phyloP scores from a whole-genome alignment of 2,329 filamentous ascomycete genomes.

The Periglandula ipomoeae region DNA sequence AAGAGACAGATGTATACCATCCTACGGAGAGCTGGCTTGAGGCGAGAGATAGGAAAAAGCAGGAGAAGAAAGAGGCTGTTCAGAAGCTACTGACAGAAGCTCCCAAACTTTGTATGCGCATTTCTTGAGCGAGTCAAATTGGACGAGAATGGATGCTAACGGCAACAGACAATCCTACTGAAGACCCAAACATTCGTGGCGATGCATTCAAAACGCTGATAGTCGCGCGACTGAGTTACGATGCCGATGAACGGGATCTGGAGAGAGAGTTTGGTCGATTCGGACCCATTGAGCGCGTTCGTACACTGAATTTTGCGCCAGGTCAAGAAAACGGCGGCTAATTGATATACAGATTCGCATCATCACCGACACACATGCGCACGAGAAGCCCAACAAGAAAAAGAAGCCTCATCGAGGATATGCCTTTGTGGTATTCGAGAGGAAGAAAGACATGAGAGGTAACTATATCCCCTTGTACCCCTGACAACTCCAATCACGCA shows the following conservation, averaged over 20 bases:
- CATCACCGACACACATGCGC: slow-evolving; percentile 64
- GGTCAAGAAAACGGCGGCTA: background rate
- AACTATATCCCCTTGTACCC: slow-evolving; percentile 35
- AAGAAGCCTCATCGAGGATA: slow-evolving; percentile 82
- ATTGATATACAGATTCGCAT: slow-evolving; percentile 63
- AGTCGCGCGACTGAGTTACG: slow-evolving; percentile 81
- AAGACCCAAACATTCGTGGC: slow-evolving; percentile 82
- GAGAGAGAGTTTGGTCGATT: slow-evolving; percentile 91
- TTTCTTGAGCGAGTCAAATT: too few relatives aligned
- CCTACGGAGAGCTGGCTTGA: slow-evolving; percentile 93
- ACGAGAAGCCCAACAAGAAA: slow-evolving; percentile 64
- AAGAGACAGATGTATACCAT: slow-evolving; percentile 64
- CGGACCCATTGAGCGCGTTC: slow-evolving; percentile 84
- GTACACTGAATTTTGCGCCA: slow-evolving; percentile 17
- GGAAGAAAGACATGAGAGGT: slow-evolving; percentile 99
- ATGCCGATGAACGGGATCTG: slow-evolving; percentile 79
- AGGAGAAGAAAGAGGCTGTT: slow-evolving; percentile 65
- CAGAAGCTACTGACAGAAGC: slow-evolving; percentile 56
- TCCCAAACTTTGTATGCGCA: slow-evolving; percentile 50
- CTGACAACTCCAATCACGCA: slow-evolving; percentile 6
- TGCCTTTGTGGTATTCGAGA: slow-evolving; percentile 93
- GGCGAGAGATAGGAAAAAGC: slow-evolving; percentile 71
- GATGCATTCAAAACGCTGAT: slow-evolving; percentile 95
- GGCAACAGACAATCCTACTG: slow-evolving; percentile 61
- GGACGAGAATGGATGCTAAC: background rate